phyloP scores from a whole-genome alignment of 192 early-diverging fungal species.

The Podila clonocystis region DNA sequence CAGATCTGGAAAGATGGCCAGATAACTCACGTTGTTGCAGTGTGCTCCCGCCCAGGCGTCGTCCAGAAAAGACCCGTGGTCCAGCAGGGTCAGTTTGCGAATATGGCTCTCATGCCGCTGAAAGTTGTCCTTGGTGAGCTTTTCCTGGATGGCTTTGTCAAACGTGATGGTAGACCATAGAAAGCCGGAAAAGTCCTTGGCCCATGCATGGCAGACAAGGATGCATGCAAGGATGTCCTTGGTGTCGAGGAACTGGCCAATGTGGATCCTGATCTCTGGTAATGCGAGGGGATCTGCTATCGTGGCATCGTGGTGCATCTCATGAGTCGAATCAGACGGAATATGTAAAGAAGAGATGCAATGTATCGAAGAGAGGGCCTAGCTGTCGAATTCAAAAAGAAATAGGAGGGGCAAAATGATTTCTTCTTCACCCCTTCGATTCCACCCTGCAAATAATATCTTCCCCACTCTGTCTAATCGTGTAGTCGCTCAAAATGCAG shows the following conservation, averaged over 20 bases:
- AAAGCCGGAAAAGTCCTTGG: conserved; percentile 6
- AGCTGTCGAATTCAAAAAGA: too few relatives aligned
- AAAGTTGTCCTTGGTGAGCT: conserved; percentile 15
- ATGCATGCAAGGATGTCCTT: conserved; percentile 24
- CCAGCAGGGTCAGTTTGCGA: conserved; percentile 19
- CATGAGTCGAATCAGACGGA: not conserved
- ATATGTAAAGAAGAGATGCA: too few relatives aligned
- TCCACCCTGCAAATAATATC: too few relatives aligned
- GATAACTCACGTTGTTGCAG: not conserved
- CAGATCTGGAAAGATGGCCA: conserved; percentile 2
- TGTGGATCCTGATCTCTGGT: conserved; percentile 21
- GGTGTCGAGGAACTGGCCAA: conserved; percentile 13
- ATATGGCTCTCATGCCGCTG: conserved; percentile 24
- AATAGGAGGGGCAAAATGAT: too few relatives aligned
- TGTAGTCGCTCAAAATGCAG: too few relatives aligned
- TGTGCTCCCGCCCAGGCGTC: not conserved
- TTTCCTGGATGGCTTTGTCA: conserved; percentile 14
- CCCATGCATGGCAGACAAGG: conserved; percentile 26
- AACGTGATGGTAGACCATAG: conserved; percentile 20
- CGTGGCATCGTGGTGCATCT: not conserved
- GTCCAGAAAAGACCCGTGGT: conserved; percentile 24
- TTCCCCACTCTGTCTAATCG: too few relatives aligned
- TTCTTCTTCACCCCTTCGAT: too few relatives aligned
- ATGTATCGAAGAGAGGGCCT: too few relatives aligned
- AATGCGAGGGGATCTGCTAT: conserved; percentile 11